Evolutionary conservation across 1,139 yeast species (phyloP), one percentile per base, ranked within the genome.

Genomic region (Saccharomycopsis crataegensis): DNA sequence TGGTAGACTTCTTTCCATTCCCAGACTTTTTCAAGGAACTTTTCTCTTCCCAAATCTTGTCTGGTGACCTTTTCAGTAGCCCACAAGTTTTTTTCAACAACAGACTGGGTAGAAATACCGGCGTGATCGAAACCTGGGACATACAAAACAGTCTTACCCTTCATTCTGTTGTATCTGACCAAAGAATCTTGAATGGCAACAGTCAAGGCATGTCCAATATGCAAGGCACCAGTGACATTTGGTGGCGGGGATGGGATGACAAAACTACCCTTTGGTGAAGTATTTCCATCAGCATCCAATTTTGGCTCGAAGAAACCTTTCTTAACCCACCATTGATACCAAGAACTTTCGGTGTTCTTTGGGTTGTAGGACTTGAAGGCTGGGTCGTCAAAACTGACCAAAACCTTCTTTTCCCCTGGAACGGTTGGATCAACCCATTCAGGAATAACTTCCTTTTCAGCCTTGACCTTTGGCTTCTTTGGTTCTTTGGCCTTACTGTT

Each of bases 71-170:
- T 79, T 67, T 89, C 91, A 62, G 81, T 80, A 55, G 88, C 86
- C 96, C 96, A 90, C 48, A 93, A 71, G 75, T 86, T 94, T 72
- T 93, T 94, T 73, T 93, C 99, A 60, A 93, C 99, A 61, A 94
- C 99, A 31, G 97, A 88, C 71, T 93, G 99, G 22, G 99, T 94
- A 48, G 97, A 96, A 70, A 93, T 91, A 78, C 99, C 99, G 34
- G 99, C 99, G 68, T 93, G 99, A 71, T 93, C 99, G 65, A 93
- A 93, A 46, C 99, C 99, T 51, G 99, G 99, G 59, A 93, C 71
- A 70, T 86, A 94, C 60, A 93, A 75, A 22, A 93, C 91, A 51
- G 98, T 90, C 72, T 87, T 88, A 54, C 99, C 99, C 72, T 84
- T 85, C 99, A 93, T 93, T 76, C 99, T 86, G 76, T 94, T 82